These are phyloP conservation scores for Aechmea fasciata DNA, from an alignment of 176 grass and related monocot genomes.

Conservation along the genomic window DNA sequence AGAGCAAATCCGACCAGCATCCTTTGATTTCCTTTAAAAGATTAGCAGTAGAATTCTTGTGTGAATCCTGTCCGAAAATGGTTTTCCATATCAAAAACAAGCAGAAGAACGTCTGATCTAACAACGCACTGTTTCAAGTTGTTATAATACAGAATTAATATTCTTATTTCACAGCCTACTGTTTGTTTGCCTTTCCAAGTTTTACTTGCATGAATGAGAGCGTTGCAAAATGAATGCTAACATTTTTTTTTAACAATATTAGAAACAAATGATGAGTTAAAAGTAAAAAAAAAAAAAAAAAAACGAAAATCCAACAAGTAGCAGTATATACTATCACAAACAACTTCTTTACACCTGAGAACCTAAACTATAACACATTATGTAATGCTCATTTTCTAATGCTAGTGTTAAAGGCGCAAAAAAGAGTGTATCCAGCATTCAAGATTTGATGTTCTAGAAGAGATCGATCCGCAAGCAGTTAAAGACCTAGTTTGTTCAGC, in stretches of 20 bases:
- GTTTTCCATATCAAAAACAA: neutral
- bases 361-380: neutral
- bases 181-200: too few species aligned
- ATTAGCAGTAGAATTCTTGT: slow-evolving; percentile 46
- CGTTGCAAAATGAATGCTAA: too few species aligned
- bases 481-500: neutral
- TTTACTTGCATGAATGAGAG: too few species aligned
- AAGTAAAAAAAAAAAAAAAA: neutral
- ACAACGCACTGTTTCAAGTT: neutral
- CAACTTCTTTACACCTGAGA: too few species aligned
- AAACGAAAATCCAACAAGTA: neutral
- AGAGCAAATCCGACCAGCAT: slow-evolving; percentile 77
- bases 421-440: neutral
- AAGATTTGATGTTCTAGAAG: neutral
- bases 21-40: slow-evolving; percentile 66
- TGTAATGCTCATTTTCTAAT: neutral
- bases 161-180: too few species aligned
- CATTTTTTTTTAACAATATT: neutral
- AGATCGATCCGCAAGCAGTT: neutral
- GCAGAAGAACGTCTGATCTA: neutral
- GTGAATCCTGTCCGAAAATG: slow-evolving; percentile 53
- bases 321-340: neutral
- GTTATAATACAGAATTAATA: neutral
- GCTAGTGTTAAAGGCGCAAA: neutral
- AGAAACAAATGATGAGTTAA: neutral